Base-by-base conservation (phyloP, 1,284 basidiomycete species). In the Taiwanofungus camphoratus region DNA sequence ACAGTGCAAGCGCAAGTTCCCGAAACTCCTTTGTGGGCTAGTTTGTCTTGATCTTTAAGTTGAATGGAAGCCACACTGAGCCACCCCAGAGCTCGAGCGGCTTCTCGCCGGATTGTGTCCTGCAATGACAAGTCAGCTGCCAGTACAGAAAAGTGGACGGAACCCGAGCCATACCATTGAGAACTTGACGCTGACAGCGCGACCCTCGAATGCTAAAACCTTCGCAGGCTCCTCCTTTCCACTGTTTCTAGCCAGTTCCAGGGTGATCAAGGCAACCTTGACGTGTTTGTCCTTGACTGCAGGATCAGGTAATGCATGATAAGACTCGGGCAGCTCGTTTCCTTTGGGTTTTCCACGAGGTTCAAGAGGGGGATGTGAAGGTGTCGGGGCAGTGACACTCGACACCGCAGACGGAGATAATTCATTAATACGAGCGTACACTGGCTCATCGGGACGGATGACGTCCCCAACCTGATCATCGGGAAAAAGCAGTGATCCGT, bases 31-130 rank as follows among this genome's bases (percentile, higher is more conserved):
- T 22, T 23, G 4, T 11, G 4, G 15, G 9, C 9, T n/a, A 15
- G 19, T 22, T n/a, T 35, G 23, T 15, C 20, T n/a, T 5, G 6
- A 21, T 20, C 5, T 9, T 7, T 12, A 18, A 13, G 4, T 11
- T 4, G 5, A 18, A 15, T 18, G 11, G 9, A 4, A 31, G 20
- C 23, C n/a, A 23, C 24, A 4, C 24, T 24, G 12, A 29, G 15
- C 41, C 41, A 42, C 4, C 41, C 41, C 9, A 42, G 24, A 18
- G 33, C 20, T 5, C 41, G 41, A 5, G 41, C 41, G 21, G 30
- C 26, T 20, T 42, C 41, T n/a, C 33, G 24, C 7, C 41, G 22
- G 7, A 42, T n/a, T 19, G 22, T 30, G 26, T 23, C 29, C 41
- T 42, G 22, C 5, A 5, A 35, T 6, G 6, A 15, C 11, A 23